Conservation (phyloP, 768 basidiomycete species). For the Trichaptum fuscoviolaceum region DNA sequence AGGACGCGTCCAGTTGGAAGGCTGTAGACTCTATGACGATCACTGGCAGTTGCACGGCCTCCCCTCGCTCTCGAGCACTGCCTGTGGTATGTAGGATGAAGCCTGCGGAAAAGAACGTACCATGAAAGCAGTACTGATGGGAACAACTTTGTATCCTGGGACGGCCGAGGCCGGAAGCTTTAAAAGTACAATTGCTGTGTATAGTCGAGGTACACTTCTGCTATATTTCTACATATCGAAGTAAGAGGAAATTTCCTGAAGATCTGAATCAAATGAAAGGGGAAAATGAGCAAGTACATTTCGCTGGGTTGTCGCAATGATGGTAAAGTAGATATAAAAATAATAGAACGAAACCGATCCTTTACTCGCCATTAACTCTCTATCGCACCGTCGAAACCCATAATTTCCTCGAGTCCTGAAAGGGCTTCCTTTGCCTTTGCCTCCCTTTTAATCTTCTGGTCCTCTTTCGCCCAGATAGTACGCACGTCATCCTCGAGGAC, state of each 20-base stretch:
- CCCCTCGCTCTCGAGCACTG: background rate
- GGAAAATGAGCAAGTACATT: background rate
- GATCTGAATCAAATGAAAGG: background rate
- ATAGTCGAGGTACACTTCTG: background rate
- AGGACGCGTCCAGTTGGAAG: background rate
- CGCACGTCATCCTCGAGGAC: slow-evolving; percentile 46
- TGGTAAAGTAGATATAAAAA: background rate
- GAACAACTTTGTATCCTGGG: background rate
- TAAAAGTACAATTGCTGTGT: background rate
- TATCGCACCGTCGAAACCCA: slow-evolving; percentile 38
- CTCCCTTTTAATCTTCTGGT: slow-evolving; percentile 39
- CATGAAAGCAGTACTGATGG: background rate
- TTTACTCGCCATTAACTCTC: slow-evolving; percentile 29
- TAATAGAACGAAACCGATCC: background rate
- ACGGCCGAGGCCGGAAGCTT: background rate
- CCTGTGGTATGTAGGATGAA: background rate
- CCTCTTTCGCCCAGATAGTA: slow-evolving; percentile 51
- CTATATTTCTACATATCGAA: background rate
- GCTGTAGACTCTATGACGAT: background rate
- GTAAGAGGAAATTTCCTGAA: background rate
- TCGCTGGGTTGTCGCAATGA: background rate
- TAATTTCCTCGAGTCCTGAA: slow-evolving; percentile 9
- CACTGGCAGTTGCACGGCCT: background rate
- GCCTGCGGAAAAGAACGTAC: background rate
- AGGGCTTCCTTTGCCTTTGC: slow-evolving; percentile 24